These are phyloP conservation scores for Scheffersomyces quercinus DNA, from an alignment of 1,139 yeast species.

Conservation along the genomic window DNA sequence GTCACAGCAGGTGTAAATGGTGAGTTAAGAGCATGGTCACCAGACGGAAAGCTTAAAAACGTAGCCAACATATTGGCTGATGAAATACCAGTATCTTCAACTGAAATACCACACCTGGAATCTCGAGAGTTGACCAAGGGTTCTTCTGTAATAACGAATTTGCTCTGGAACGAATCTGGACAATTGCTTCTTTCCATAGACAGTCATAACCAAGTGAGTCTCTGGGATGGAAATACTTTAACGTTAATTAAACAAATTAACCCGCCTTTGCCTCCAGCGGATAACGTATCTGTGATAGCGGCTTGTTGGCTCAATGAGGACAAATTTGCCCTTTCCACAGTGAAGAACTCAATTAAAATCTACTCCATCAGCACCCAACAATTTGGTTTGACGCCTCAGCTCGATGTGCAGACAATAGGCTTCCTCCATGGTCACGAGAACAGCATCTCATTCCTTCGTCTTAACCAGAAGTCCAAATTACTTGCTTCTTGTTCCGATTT, in stretches of 20 bases:
- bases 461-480: constrained; percentile 51
- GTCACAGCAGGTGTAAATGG: constrained; percentile 64
- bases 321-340: constrained; percentile 65
- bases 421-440: constrained; percentile 69
- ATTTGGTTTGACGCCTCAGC: constrained; percentile 12
- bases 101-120: background rate
- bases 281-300: constrained; percentile 10
- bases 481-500: constrained; percentile 72
- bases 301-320: constrained; percentile 72
- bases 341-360: constrained; percentile 56
- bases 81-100: constrained; percentile 4
- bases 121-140: constrained; percentile 1
- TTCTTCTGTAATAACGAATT: constrained; percentile 13
- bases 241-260: constrained; percentile 31
- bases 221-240: constrained; percentile 43
- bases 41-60: constrained; percentile 63
- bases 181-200: constrained; percentile 38
- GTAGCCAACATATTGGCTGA: constrained; percentile 33
- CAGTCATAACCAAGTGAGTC: constrained; percentile 29
- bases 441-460: constrained; percentile 56
- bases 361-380: constrained; percentile 42
- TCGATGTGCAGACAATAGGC: constrained; percentile 50
- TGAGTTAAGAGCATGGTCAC: constrained; percentile 68
- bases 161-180: constrained; percentile 40
- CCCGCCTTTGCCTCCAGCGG: constrained; percentile 8